Percentiles rank a stretch among this genome's conserved stretches.
phyloP scores from a whole-genome alignment of 2,329 filamentous ascomycete genomes.

The Colletotrichum theobromicola region DNA sequence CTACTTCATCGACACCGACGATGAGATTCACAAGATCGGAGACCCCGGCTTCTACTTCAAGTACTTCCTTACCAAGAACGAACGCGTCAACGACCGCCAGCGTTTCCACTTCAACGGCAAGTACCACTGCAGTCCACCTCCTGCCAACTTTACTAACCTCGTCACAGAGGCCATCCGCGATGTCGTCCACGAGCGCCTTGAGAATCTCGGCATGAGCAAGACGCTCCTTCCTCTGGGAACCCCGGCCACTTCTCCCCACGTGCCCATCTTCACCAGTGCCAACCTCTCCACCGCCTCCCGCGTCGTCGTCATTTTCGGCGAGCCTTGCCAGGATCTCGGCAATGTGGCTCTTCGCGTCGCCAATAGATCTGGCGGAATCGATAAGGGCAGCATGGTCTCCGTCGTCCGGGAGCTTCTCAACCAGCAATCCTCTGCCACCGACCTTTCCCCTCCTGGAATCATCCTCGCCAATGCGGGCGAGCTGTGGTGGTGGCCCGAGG shows the following conservation, averaged over 20 bases:
- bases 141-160: background rate
- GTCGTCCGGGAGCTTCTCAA: conserved; percentile 56
- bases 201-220: conserved; percentile 62
- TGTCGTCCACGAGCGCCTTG: conserved; percentile 68
- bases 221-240: conserved; percentile 66
- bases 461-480: conserved; percentile 82
- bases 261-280: conserved; percentile 67
- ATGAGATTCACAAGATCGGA: conserved; percentile 74
- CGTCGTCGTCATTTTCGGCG: conserved; percentile 77
- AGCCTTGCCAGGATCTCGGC: conserved; percentile 74
- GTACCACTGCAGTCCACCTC: conserved; percentile 22
- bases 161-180: conserved; percentile 63
- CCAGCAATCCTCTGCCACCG: conserved; percentile 36
- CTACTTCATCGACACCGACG: conserved; percentile 78
- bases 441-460: conserved; percentile 58
- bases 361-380: conserved; percentile 67
- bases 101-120: conserved; percentile 76
- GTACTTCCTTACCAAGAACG: conserved; percentile 74
- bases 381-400: conserved; percentile 72
- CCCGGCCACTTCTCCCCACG: conserved; percentile 54
- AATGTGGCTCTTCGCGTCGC: conserved; percentile 74
- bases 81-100: conserved; percentile 79
- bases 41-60: conserved; percentile 75
- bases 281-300: conserved; percentile 63
- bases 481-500: conserved; percentile 75